Evolutionary conservation across 2,329 filamentous ascomycete species (phyloP), one percentile per base, ranked within the genome.

Genomic region (Aspergillaceae sp.): DNA sequence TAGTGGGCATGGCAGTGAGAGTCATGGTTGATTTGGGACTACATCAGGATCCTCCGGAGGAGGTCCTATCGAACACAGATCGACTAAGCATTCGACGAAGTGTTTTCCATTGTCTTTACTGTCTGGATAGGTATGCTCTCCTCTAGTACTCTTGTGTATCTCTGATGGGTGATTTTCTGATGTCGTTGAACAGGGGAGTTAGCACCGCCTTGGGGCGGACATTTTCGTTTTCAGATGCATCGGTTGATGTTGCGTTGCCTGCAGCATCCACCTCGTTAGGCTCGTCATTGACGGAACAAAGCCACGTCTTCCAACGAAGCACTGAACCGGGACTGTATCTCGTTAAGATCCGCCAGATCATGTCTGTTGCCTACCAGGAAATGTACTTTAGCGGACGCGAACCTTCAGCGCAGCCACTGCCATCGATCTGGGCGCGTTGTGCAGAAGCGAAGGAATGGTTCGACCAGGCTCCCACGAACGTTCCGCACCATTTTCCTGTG

Each of bases 151-250:
- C 4, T 38, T 38, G 19, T 8, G 26, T 26, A 26, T 8, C 26
- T 38, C 3, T 8, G 9, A 19, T 9, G 27, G 7, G 19, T 6
- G 11, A 19, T 8, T 28, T 41, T 29, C 4, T 36, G 11, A 46
- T 44, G 57, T 66, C n/a, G 19, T 47, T 38, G 4, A 44, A 40
- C 52, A 89, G 88, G 59, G 83, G 87, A 7, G 90, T 94, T 40
- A 94, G 89, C 56, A 86, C 95, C 73, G 86, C 91, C 4, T 82
- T 94, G 54, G 86, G 86, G 7, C 78, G 88, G 32, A 84, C 89
- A 0, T 96, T 96, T 64, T 95, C 91, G 0, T 96, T 97, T 61
- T 91, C 88, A 0, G 91, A 97, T 61, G 87, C 91, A 46, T 85
- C 90, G 4, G 79, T 86, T 28, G 84, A 87, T 53, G 90, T 97